phyloP scores from a whole-genome alignment of 345 rosid species.

The Moricandia moricandioides region DNA sequence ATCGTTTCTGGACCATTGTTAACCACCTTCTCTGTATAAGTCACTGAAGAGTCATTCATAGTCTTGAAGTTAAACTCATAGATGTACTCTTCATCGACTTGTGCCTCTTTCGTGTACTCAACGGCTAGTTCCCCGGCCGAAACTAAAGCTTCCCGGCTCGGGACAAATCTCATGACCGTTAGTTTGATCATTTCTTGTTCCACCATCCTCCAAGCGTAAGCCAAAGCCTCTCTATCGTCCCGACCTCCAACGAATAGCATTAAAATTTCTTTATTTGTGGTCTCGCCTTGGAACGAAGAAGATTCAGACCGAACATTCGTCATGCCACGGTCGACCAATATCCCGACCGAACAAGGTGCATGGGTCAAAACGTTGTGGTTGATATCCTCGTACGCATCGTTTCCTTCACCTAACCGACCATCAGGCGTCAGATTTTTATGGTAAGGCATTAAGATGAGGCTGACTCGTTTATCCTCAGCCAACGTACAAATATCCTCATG shows the following conservation, averaged over 20 bases:
- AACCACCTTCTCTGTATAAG: constrained; percentile 43
- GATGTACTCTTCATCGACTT: constrained; percentile 41
- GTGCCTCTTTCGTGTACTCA: constrained; percentile 28
- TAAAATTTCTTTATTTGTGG: constrained; percentile 7
- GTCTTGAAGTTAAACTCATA: constrained; percentile 50
- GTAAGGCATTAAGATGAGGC: constrained; percentile 57
- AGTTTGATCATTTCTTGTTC: constrained; percentile 33
- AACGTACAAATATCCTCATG: constrained; percentile 59
- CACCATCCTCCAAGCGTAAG: constrained; percentile 62
- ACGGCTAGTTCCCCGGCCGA: neutral
- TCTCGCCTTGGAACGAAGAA: constrained; percentile 7
- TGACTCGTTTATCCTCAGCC: constrained; percentile 56
- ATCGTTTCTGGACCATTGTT: constrained; percentile 45
- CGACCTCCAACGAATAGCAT: constrained; percentile 58
- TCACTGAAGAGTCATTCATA: constrained; percentile 25
- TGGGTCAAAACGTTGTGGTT: constrained; percentile 46
- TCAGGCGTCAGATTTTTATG: constrained; percentile 35
- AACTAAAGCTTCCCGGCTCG: constrained; percentile 12
- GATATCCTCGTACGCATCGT: constrained; percentile 36
- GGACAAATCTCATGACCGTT: constrained; percentile 49
- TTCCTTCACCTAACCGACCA: constrained; percentile 42
- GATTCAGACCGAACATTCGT: constrained; percentile 17
- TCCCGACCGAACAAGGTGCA: constrained; percentile 60
- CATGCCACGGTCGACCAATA: constrained; percentile 56
- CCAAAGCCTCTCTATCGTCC: constrained; percentile 69